Percentiles rank a stretch among this genome's conserved stretches.
These are phyloP conservation scores for Dichotomopilus funicola DNA, from an alignment of 2,329 filamentous ascomycete genomes.

Conservation along the genomic window DNA sequence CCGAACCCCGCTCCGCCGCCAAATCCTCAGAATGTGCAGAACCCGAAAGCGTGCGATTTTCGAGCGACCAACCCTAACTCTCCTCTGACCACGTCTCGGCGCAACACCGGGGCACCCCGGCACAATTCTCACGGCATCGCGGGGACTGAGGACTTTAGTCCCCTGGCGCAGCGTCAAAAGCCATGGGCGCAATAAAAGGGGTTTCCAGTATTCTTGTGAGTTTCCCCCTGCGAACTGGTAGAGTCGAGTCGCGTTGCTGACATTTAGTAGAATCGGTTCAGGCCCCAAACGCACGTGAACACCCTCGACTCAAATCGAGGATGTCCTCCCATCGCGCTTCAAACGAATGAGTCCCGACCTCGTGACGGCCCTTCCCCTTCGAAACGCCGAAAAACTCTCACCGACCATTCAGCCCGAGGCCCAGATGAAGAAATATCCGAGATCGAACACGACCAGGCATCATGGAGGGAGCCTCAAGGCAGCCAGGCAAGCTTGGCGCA, in stretches of 20 bases:
- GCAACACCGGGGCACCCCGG: not conserved
- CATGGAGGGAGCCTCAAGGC: constrained; percentile 7
- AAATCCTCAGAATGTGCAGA: constrained; percentile 18
- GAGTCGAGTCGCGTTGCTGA: not conserved
- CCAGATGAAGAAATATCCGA: constrained; percentile 14
- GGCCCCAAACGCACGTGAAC: constrained; percentile 19
- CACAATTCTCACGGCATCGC: constrained; percentile 13
- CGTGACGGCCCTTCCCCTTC: not conserved
- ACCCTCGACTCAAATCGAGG: constrained; percentile 10
- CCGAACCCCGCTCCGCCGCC: not conserved
- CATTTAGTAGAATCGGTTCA: not conserved
- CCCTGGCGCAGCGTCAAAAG: no score
- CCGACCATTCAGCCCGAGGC: not conserved
- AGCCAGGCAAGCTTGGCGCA: constrained; percentile 15
- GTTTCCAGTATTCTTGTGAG: not conserved
- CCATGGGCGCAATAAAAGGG: no score
- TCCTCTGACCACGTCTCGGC: not conserved
- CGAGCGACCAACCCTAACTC: not conserved
- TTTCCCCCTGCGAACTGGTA: constrained; percentile 3
- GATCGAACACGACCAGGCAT: not conserved
- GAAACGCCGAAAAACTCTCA: constrained; percentile 14
- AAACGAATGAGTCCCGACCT: not conserved
- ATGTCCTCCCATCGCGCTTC: not conserved
- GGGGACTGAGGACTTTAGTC: no score
- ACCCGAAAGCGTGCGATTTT: constrained; percentile 10